A percentile compares a stretch with the other conserved stretches of the same genome.
phyloP scores from a whole-genome alignment of 768 basidiomycete species.

The Dioszegia crocea region DNA sequence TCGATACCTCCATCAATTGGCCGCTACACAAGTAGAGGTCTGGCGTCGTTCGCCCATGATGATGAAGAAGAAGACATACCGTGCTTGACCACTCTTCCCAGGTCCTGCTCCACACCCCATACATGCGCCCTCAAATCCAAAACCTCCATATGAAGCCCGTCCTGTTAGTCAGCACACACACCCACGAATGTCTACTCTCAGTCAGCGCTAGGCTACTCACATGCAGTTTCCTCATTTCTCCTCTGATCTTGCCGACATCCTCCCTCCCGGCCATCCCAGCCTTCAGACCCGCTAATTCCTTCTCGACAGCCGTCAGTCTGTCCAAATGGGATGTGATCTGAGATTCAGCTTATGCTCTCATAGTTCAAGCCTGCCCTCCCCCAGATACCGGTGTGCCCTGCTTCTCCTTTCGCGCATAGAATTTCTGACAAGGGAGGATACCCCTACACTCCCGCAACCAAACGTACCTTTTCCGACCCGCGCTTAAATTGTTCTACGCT shows the following conservation, averaged over 20 bases:
- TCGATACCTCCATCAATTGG: no score
- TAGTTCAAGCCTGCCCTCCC: no score
- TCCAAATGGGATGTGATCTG: constrained; percentile 48
- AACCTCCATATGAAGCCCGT: constrained; percentile 48
- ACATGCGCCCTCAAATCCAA: constrained; percentile 49
- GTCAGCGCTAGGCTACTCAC: no score
- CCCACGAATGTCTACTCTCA: no score
- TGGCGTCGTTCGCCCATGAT: no score
- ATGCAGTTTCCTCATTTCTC: constrained; percentile 81
- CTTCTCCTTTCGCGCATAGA: no score
- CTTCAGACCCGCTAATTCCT: constrained; percentile 72
- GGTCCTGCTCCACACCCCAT: constrained; percentile 50
- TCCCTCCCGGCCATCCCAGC: constrained; percentile 69
- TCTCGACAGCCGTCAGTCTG: constrained; percentile 70
- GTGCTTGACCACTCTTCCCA: constrained; percentile 38
- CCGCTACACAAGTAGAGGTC: no score
- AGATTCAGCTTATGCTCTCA: neutral
- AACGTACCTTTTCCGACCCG: constrained; percentile 70
- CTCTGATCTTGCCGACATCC: constrained; percentile 68
- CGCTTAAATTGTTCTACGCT: constrained; percentile 81
- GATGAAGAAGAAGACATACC: constrained; percentile 20
- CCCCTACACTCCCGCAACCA: no score
- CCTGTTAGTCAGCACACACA: constrained; percentile 34
- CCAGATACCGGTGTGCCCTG: no score
- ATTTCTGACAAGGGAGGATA: no score